Conservation (phyloP, 2,329 filamentous ascomycete species). For the Talaromyces sp. region DNA sequence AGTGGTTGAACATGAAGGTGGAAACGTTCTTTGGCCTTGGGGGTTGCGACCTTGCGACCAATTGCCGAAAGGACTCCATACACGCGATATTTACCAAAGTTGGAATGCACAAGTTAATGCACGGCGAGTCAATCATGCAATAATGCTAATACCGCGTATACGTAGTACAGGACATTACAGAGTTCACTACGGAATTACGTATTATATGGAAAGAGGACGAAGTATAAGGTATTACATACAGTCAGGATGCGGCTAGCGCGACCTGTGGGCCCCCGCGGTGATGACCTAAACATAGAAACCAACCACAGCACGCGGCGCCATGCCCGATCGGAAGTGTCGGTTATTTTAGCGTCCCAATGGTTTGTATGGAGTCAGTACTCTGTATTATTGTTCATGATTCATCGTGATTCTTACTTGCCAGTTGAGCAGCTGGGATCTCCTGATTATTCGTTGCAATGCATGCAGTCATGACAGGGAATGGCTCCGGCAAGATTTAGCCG, state of each 20-base stretch:
- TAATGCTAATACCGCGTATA: neutral
- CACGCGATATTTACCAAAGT: no score
- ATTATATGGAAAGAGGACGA: no score
- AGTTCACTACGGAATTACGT: no score
- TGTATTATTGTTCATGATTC: neutral
- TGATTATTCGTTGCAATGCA: neutral
- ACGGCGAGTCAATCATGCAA: neutral
- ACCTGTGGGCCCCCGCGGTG: neutral
- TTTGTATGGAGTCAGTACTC: neutral
- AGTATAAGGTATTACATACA: neutral
- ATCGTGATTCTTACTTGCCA: neutral
- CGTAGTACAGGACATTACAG: no score
- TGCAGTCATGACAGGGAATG: neutral
- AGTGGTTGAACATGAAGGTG: neutral
- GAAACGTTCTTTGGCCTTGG: neutral
- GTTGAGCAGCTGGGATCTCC: no score
- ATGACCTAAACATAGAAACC: neutral
- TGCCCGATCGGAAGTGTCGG: neutral
- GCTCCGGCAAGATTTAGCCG: neutral
- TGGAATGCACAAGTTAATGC: no score
- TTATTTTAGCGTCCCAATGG: neutral
- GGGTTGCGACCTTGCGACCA: no score
- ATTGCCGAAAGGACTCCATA: no score
- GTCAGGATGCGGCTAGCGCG: neutral
- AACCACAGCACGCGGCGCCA: neutral